phyloP scores from a whole-genome alignment of 768 basidiomycete genomes.

The Podaxis carcinomalis region DNA sequence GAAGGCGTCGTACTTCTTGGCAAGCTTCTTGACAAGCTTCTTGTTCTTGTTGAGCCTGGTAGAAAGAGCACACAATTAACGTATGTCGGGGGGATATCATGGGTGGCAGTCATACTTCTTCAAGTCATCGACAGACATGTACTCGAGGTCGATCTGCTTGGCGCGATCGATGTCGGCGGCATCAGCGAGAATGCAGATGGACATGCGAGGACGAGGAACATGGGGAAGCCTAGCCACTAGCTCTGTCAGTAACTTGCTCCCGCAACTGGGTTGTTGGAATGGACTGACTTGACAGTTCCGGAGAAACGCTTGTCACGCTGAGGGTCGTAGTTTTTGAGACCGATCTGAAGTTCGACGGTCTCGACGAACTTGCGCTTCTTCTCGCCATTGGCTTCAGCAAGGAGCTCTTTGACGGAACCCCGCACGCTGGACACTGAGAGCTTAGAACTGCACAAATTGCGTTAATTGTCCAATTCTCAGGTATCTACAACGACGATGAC shows the following conservation, averaged over 20 bases:
- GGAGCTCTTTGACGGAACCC: slow-evolving; percentile 90
- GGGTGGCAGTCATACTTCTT: slow-evolving; percentile 71
- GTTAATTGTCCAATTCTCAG: neutral
- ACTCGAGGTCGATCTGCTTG: slow-evolving; percentile 96
- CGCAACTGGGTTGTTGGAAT: neutral
- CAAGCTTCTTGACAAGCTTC: slow-evolving; percentile 99
- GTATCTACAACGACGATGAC: neutral
- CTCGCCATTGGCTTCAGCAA: slow-evolving; percentile 79
- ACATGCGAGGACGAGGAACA: slow-evolving; percentile 98
- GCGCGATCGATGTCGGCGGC: slow-evolving; percentile 98
- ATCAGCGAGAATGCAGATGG: slow-evolving; percentile 98
- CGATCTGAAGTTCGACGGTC: slow-evolving; percentile 95
- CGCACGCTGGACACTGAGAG: slow-evolving; percentile 99
- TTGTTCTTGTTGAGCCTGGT: slow-evolving; percentile 97
- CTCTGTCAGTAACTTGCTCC: slow-evolving; percentile 7
- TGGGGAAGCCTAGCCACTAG: slow-evolving; percentile 75
- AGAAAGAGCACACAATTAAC: neutral
- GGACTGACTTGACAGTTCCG: slow-evolving; percentile 86
- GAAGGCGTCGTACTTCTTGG: slow-evolving; percentile 99
- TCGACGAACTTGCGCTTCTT: slow-evolving; percentile 93
- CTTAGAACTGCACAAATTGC: slow-evolving; percentile 48
- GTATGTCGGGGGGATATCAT: neutral
- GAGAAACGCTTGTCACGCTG: slow-evolving; percentile 99
- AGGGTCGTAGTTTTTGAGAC: slow-evolving; percentile 98
- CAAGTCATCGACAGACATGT: slow-evolving; percentile 99